Evolutionary conservation across 257 asterid genomes (phyloP), one percentile per base, ranked within the genome.

Genomic region (Knoxia roxburghii): DNA sequence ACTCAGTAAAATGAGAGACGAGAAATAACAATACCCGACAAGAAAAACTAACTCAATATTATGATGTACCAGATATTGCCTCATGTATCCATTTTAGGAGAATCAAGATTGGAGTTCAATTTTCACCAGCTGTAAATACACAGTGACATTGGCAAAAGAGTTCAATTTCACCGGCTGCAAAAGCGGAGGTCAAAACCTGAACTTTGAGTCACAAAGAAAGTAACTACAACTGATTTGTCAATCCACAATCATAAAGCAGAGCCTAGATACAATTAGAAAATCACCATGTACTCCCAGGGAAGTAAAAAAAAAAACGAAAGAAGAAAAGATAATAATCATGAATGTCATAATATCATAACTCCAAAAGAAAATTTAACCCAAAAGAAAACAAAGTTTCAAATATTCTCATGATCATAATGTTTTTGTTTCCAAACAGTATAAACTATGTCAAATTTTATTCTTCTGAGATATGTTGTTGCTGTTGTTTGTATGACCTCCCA

Each of bases 211-310:
- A 73, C 40, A 70, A 73, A 71, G 77, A 80, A 78, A 63, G 73
- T 70, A 82, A 73, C 77, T 77, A 57, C 70, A 61, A 70, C 75
- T 65, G 73, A 72, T 39, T 64, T 75, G 63, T 74, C 77, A 80
- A 76, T 71, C 76, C 74, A 61, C 56, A 73, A 55, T 57, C 69
- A 72, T 57, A 71, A 49, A 73, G 53, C 40, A 68, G 51, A 15
- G 21, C 61, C 84, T 84, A 83, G 82, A 73, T 86, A 81, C 94
- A 86, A 77, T 81, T 86, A 84, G 78, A 65, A 66, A 81, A 37
- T 37, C 41, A 37, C n/a, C n/a, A n/a, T n/a, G n/a, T 37, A 37
- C 41, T 37, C 4, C 9, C 41, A 37, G n/a, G n/a, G n/a, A n/a
- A n/a, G n/a, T n/a, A n/a, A n/a, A n/a, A n/a, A n/a, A n/a, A n/a